Evolutionary conservation across 306 rosid species (phyloP).

Genomic region (Alnus glutinosa): DNA sequence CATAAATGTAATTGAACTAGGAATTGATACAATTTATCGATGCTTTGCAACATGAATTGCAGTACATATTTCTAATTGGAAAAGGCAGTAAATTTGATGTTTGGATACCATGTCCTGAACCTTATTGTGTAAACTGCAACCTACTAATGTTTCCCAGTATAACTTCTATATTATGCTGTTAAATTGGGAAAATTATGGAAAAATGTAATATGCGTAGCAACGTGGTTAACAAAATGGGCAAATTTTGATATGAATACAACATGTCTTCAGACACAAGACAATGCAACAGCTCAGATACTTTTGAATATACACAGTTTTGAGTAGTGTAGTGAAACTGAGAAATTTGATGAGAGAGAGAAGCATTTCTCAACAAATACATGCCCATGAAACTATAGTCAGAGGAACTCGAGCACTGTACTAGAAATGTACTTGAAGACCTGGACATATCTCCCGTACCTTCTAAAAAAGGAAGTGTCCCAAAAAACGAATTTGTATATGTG

Average conservation of each 20-base stretch:
- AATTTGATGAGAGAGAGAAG: not conserved
- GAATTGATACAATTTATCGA: not conserved
- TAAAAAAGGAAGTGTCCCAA: not conserved
- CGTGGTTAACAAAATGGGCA: not conserved
- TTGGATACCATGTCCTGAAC: not conserved
- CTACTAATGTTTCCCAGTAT: not conserved
- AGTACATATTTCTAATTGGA: not conserved
- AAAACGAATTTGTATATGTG: not conserved
- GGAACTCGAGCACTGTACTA: constrained; percentile 1
- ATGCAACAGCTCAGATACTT: not conserved
- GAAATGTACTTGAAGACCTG: not conserved
- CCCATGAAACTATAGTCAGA: constrained; percentile 6
- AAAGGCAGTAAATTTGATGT: not conserved
- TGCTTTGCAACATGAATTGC: not conserved
- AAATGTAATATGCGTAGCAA: not conserved
- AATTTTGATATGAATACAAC: constrained; percentile 13
- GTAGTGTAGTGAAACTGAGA: not conserved
- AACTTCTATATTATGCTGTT: not conserved
- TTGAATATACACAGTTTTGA: not conserved
- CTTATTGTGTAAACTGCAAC: not conserved
- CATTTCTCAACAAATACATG: not conserved
- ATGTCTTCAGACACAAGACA: not conserved
- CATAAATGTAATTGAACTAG: not conserved
- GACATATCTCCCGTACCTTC: no score
- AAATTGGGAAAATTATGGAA: not conserved